Evolutionary conservation across 495 filamentous ascomycete genomes (phyloP).

Genomic region (Cryomyces antarcticus): DNA sequence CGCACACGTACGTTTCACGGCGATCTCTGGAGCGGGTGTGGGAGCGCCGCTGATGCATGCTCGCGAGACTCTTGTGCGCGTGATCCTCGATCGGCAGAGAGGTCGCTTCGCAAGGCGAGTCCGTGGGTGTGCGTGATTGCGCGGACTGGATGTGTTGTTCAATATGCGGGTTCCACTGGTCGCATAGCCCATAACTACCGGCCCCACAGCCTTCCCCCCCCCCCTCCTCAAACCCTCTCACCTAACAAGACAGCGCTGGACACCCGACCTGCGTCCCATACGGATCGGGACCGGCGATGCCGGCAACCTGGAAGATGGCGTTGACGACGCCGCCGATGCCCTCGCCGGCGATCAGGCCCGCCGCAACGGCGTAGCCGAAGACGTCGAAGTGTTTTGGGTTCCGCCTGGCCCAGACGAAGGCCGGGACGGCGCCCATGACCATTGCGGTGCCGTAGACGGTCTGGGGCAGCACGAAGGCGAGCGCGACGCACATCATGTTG

Average conservation of each 20-base stretch:
- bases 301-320: slow-evolving; percentile 9
- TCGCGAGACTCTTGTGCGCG: no score
- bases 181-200: no score
- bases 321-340: slow-evolving; percentile 16
- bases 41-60: no score
- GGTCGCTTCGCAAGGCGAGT: no score
- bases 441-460: slow-evolving; percentile 36
- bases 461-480: slow-evolving; percentile 41
- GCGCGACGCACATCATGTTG: slow-evolving; percentile 45
- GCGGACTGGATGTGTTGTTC: no score
- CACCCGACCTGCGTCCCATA: slow-evolving; percentile 4
- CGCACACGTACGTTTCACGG: no score
- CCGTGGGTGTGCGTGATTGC: no score
- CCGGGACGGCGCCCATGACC: slow-evolving; percentile 33
- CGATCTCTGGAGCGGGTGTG: no score
- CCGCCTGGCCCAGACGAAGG: slow-evolving; percentile 37
- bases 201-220: not conserved
- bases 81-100: no score
- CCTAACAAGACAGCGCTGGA: not conserved
- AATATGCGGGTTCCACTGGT: no score
- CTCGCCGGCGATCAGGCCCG: slow-evolving; percentile 48
- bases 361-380: slow-evolving; percentile 45
- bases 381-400: slow-evolving; percentile 33
- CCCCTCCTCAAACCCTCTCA: not conserved
- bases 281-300: slow-evolving; percentile 2